Base-by-base conservation (phyloP, 2,329 filamentous ascomycete species). In the Fusarium sp. region DNA sequence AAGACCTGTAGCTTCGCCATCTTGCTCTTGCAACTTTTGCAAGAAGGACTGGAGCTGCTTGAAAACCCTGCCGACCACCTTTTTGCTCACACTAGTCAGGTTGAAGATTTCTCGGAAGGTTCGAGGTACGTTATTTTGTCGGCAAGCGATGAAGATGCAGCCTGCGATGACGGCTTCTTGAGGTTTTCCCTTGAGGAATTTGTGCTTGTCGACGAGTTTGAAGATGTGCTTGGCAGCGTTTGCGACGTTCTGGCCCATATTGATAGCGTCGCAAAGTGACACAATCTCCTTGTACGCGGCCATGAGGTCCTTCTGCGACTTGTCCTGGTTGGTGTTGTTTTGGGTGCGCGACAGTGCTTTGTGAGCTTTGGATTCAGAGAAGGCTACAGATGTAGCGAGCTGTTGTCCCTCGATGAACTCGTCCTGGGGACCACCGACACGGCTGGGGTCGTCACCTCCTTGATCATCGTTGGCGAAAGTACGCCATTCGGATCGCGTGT, bases 381-480 rank as follows among this genome's bases (percentile, higher is more conserved):
- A 97, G 51, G 93, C 93, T 72, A 98, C 97, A 70, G 87, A 90
- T 8, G 94, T 98, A 77, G 94, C 90, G 47, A 98, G 90, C 82
- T 97, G 94, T 70, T 94, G 92, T 60, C 94, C 94, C 76, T 97
- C 94, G 61, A 97, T 87, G 45, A 99, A 90, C 57, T 93, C 91
- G 77, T 98, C 98, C 65, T 92, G 91, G 8, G 92, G 93, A 75
- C 98, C 96, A 84, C 96, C 96, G 71, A 99, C 95, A 94, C 96
- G 96, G 63, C 94, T 98, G 7, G 97, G 96, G 74, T 99, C 96
- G 75, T 98, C 97, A 77, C 93, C 94, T 77, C 93, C 94, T 80
- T 97, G 94, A 79, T 99, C 97, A 77, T 99, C 96, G 79, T 98
- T 98, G 78, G 94, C 94, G 83, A 99, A 99, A 1, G 96, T 99